Evolutionary conservation across 371 early-diverging fungal species (phyloP), one percentile per base, ranked within the genome.

Genomic region (Mortierella sp.): DNA sequence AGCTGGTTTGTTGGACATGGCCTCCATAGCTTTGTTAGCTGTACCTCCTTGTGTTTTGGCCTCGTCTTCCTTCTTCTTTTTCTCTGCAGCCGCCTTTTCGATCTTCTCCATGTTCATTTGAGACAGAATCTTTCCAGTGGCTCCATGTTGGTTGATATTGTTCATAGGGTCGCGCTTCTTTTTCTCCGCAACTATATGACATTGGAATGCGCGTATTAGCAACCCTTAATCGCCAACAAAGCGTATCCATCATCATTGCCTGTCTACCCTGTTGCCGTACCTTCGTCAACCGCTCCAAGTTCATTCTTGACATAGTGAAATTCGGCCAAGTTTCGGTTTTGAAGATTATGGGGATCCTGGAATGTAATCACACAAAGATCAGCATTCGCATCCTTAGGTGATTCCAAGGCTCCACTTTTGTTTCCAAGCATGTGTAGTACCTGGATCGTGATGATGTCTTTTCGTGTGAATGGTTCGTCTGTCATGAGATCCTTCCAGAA

Each of bases 381-480:
- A 56, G 19, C 24, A 22, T 43, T 17, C 25, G 16, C 16, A 44
- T 44, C 44, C 16, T 16, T 5, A 44, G 16, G 16, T 40, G 40
- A 16, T 40, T 40, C 8, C 40, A 10, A 10, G 8, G 40, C 40
- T 40, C 40, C 40, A n/a, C 46, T n/a, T n/a, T n/a, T n/a, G 10
- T 34, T 10, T 7, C 10, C 34, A 7, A 10, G 34, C 7, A 34
- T n/a, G 6, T 17, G 22, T 39, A 12, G 40, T 53, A 86, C 88
- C 80, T 93, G 93, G 39, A 95, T 79, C 60, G 90, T 91, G 47
- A 98, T 94, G 45, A 98, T 85, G 71, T 98, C 98, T 50, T 88
- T 87, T 31, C 89, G 82, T 1, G 88, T 91, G 69, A 98, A 98
- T 1, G 92, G 88, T 40, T 92, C 92, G 44, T 96, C 95, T 0